Base-by-base conservation (phyloP, 495 filamentous ascomycete genomes). In the Pyronema domesticum region DNA sequence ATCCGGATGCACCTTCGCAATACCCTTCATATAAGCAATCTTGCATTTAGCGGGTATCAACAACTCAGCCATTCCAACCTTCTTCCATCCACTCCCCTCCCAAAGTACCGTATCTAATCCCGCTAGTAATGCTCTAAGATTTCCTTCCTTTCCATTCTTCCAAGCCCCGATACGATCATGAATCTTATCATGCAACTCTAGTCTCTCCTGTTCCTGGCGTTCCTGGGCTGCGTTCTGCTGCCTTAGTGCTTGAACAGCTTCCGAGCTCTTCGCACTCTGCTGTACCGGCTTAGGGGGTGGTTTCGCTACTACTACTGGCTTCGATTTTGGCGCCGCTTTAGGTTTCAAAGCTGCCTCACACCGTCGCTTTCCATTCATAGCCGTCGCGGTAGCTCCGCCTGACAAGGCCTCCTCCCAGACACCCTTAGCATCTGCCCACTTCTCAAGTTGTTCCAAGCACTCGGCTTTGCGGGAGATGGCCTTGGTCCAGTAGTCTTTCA, bases 1-100 rank as follows among this genome's bases (percentile, higher is more conserved):
- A 67, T 98, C 91, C 57, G 91, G 91, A 74, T 98, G 91, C 58
- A 91, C 88, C 76, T 94, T 96, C 6, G 80, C 83, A 79, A 98
- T 95, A 5, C 86, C 91, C 77, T 94, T 95, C 91, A 98, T 96
- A 63, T 98, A 98, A 54, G 84, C 76, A 53, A 96, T 79, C 78
- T 98, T 98, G 48, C 95, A 91, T 74, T 85, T 94, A 46, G 80
- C 81, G 42, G 88, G 80, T 72, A 94, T 71, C 37, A 98, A 80
- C 59, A 98, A 65, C 67, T 98, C 89, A 48, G 84, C 79, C 80
- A 98, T 81, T 23, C 85, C 85, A 14, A 96, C 80, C 74, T 94
- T 95, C 74, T 91, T 94, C 93, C 91, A 98, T 34, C 86, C 88
- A 52, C 85, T 80, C 36, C 82, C 82, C 52, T 85, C 79, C 91